Percentiles rank a stretch among this genome's conserved stretches.
These are phyloP conservation scores for Vitis hybrid DNA, from an alignment of 177 flowering plant species.

Conservation along the genomic window DNA sequence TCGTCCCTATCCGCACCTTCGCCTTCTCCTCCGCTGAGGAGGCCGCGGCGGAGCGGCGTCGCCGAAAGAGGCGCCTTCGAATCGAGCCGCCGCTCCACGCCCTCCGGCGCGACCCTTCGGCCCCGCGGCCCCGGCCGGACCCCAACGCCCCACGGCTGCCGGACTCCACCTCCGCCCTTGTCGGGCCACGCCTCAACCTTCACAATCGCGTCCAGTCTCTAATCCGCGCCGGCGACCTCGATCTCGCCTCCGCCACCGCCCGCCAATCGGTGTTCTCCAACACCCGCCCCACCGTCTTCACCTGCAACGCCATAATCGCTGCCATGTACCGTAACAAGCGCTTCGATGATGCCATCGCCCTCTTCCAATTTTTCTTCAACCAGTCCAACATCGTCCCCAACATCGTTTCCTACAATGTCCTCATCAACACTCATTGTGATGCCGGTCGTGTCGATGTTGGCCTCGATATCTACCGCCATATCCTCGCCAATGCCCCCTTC, in stretches of 20 bases:
- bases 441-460: constrained; percentile 58
- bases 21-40: constrained; percentile 89
- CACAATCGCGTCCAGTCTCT: constrained; percentile 91
- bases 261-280: constrained; percentile 75
- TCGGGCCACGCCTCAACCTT: constrained; percentile 81
- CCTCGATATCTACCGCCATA: constrained; percentile 53
- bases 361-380: constrained; percentile 64
- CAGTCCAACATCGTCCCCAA: constrained; percentile 78
- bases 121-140: constrained; percentile 51
- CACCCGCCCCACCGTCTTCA: constrained; percentile 88
- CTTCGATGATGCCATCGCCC: constrained; percentile 55
- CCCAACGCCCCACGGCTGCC: constrained; percentile 83
- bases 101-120: constrained; percentile 55
- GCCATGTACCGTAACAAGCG: constrained; percentile 75
- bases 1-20: constrained; percentile 33
- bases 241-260: constrained; percentile 63
- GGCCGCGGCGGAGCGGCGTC: constrained; percentile 85
- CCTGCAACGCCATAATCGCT: constrained; percentile 87
- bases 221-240: constrained; percentile 78
- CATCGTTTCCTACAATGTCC: constrained; percentile 70
- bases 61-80: constrained; percentile 80
- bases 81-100: constrained; percentile 86
- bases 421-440: constrained; percentile 75
- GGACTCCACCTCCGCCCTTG: constrained; percentile 75
- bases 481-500: constrained; percentile 73